These are phyloP conservation scores for Sphenostylis stenocarpa DNA, from an alignment of 306 rosid genomes.

Conservation along the genomic window DNA sequence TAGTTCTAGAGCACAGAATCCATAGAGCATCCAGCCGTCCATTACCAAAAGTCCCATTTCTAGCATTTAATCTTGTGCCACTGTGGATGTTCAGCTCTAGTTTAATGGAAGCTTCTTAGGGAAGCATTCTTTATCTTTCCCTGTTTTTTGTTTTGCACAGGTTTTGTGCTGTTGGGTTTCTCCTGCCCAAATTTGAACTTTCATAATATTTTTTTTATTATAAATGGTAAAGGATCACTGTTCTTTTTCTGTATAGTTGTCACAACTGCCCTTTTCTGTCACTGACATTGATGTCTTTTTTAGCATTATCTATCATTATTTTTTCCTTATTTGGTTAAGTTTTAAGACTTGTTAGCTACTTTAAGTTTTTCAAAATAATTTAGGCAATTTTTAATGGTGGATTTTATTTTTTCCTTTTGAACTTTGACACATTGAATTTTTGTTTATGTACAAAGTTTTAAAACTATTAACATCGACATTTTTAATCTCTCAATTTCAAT, in stretches of 20 bases:
- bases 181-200: not conserved
- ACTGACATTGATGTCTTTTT: not conserved
- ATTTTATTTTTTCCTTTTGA: not conserved
- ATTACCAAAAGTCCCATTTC: not conserved
- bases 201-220: not conserved
- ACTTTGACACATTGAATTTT: not conserved
- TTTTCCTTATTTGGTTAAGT: not conserved
- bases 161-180: not conserved
- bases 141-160: not conserved
- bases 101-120: not conserved
- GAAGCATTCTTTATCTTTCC: not conserved
- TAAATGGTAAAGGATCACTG: not conserved
- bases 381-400: not conserved
- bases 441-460: not conserved
- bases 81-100: not conserved
- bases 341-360: not conserved
- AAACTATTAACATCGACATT: not conserved
- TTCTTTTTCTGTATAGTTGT: not conserved
- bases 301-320: not conserved
- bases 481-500: not conserved
- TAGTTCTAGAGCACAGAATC: not conserved
- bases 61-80: not conserved
- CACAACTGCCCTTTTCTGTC: not conserved
- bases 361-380: not conserved
- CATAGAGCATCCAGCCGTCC: not conserved